phyloP scores from a whole-genome alignment of 257 asterid species.

The Plantago elongata region DNA sequence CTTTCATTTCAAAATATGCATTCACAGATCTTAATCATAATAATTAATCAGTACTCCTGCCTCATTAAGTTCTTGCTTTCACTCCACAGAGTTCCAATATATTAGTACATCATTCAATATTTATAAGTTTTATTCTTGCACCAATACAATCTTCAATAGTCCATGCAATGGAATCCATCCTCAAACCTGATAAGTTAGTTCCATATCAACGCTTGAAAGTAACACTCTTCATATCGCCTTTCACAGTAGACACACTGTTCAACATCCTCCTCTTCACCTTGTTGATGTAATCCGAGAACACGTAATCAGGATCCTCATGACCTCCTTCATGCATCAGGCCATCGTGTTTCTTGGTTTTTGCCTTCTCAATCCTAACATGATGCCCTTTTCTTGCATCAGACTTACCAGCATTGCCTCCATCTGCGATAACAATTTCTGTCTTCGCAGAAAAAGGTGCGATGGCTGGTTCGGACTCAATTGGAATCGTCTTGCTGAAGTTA shows the following conservation, averaged over 20 bases:
- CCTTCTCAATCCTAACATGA: background rate
- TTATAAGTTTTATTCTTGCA: too few relatives aligned
- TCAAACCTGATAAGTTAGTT: background rate
- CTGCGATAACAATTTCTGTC: background rate
- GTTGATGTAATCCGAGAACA: constrained; percentile 1
- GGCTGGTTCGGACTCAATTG: constrained; percentile 2
- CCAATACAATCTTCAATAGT: background rate
- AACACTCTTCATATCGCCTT: constrained; percentile 1
- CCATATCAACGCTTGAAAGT: background rate
- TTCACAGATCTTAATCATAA: too few relatives aligned
- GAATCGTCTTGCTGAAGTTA: constrained; percentile 10
- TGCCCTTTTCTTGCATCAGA: background rate
- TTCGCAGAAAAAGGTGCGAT: background rate
- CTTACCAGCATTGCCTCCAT: background rate
- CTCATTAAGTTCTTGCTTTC: too few relatives aligned
- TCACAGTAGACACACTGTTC: constrained; percentile 8
- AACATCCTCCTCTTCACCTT: constrained; percentile 7
- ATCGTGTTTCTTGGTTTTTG: background rate
- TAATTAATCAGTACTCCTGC: too few relatives aligned
- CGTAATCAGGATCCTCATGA: background rate
- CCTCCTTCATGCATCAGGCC: background rate
- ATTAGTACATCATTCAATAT: too few relatives aligned
- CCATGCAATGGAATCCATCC: background rate
- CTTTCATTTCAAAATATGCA: too few relatives aligned
- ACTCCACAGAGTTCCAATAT: too few relatives aligned